Conservation (phyloP, 805 yeast genomes). For the Kazachstania viticola region DNA sequence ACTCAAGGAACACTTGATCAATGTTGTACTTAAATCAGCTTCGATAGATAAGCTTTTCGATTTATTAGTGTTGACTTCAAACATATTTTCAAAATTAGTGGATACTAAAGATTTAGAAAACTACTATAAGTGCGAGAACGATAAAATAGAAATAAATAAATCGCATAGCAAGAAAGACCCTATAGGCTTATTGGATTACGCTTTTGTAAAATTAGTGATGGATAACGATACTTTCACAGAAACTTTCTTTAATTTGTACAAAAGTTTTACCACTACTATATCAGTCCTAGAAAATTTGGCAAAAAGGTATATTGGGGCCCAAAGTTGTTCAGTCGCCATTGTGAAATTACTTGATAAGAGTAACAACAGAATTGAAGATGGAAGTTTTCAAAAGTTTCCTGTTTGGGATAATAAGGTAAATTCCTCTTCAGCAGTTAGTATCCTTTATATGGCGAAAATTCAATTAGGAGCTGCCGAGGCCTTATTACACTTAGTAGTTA, state of each 20-base stretch:
- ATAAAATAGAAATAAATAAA: conserved; percentile 11
- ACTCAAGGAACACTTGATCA: conserved; percentile 26
- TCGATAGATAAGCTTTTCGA: conserved; percentile 69
- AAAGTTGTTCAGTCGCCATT: conserved; percentile 48
- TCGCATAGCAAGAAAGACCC: not conserved
- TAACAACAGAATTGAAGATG: not conserved
- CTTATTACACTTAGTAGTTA: conserved; percentile 53
- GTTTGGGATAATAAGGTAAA: conserved; percentile 40
- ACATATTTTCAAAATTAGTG: conserved; percentile 39
- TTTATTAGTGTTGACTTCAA: conserved; percentile 60
- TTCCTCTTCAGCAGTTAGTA: conserved; percentile 42
- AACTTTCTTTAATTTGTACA: conserved; percentile 59
- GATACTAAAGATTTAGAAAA: conserved; percentile 33
- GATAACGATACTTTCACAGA: conserved; percentile 54
- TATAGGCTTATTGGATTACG: conserved; percentile 28
- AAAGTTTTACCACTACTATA: conserved; percentile 51
- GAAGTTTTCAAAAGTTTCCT: conserved; percentile 31
- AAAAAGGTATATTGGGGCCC: conserved; percentile 49
- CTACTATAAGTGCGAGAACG: conserved; percentile 25
- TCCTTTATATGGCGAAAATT: conserved; percentile 60
- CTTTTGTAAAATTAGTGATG: conserved; percentile 39
- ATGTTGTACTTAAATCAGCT: conserved; percentile 54
- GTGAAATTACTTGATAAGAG: conserved; percentile 24
- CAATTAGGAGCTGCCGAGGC: conserved; percentile 77
- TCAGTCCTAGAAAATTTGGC: conserved; percentile 41